Evolutionary conservation across 345 rosid species (phyloP), one percentile per base, ranked within the genome.

Genomic region (Bruguiera sexangula): DNA sequence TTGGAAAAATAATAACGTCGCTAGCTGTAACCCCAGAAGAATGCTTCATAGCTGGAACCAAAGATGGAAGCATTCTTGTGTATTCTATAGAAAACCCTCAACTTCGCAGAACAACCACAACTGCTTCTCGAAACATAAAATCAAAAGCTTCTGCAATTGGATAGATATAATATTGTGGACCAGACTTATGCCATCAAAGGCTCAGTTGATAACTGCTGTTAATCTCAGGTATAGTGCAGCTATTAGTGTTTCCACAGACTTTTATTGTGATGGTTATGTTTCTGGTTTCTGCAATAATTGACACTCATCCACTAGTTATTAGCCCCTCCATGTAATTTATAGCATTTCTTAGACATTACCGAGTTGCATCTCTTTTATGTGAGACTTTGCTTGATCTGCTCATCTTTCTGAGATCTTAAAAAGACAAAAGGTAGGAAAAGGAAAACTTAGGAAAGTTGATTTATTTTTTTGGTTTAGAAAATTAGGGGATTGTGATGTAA

Each of bases 41-140:
- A 63, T 91, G 98, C 80, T 88, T 94, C 85, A 78, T 94, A 80
- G 96, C 96, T 29, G 98, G 98, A 69, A 89, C 96, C 48, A 94
- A 88, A 85, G 98, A 94, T 71, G 98, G 98, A 73, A 78, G 67
- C 80, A 86, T 93, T 82, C 96, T 93, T 70, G 93, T 93, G 43
- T 93, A 93, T 77, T 91, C 97, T 0, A 89, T 93, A 64, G 97
- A 94, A 75, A 91, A 86, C 78, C 79, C 89, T 74, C 98, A 86
- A 71, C 87, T 76, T 39, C 92, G 85, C 72, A 86, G 81, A 79
- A 20, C 73, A 60, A 77, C 71, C 63, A 18, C 73, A 60, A 77
- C 71, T 65, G 75, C 73, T 69, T 72, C 88, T 55, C 79, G 86
- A 80, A 82, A 75, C 70, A 63, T 59, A n/a, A 93, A 88, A 71